phyloP scores from a whole-genome alignment of 2,329 filamentous ascomycete species.

The Sclerotinia spermophila region DNA sequence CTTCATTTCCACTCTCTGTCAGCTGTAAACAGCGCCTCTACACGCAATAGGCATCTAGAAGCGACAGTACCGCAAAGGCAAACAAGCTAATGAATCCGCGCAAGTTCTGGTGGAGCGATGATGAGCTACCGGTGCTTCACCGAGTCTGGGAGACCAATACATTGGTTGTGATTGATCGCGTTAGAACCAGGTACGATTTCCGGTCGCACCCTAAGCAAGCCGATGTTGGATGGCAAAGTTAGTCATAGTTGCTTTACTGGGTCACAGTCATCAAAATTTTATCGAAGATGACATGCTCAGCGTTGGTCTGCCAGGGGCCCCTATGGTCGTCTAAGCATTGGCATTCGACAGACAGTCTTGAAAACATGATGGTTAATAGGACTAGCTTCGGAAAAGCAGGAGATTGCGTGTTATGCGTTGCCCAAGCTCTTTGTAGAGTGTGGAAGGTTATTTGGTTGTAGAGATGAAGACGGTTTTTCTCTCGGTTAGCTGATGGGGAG shows the following conservation, averaged over 20 bases:
- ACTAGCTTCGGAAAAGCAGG: neutral
- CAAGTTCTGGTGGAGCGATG: neutral
- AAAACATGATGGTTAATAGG: constrained; percentile 8
- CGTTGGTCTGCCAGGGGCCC: neutral
- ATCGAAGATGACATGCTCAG: neutral
- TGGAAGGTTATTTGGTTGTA: no score
- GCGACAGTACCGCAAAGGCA: neutral
- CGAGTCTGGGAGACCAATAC: neutral
- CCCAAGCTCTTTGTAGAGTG: neutral
- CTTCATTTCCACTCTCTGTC: neutral
- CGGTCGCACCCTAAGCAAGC: neutral
- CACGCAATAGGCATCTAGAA: neutral
- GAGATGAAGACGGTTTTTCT: neutral
- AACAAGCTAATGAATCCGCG: neutral
- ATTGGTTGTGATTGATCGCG: neutral
- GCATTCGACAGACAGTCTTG: neutral
- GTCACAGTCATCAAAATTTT: neutral
- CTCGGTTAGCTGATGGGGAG: neutral
- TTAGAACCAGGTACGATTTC: neutral
- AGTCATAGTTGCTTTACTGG: neutral
- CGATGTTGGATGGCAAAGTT: neutral
- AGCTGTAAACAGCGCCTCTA: neutral
- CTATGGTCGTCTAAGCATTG: neutral
- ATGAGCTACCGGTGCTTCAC: neutral
- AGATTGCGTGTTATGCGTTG: neutral